Evolutionary conservation across 164 flowering plant genomes (phyloP), one percentile per base, ranked within the genome.

Genomic region (Piper longum): DNA sequence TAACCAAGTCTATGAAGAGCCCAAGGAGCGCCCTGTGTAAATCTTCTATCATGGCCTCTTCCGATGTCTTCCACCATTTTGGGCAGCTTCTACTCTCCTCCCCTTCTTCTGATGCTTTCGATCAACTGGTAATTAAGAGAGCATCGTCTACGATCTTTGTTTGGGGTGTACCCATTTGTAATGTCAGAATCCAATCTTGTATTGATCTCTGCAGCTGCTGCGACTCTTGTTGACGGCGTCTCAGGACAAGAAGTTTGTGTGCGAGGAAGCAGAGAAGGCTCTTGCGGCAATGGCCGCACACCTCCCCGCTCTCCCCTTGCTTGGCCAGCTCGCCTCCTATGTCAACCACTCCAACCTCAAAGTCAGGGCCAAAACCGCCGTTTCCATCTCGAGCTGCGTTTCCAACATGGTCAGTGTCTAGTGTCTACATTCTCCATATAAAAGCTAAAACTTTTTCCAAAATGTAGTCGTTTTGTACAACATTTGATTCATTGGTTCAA

Each of bases 11-110:
- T 6, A 85, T 93, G 85, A 93, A 93, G 81, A 93, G 87, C 54
- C 97, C 98, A 3, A 86, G 98, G 72, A 93, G 97, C 75, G 96
- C 98, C 56, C 54, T 93, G 17, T 79, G 83, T 76, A 93, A 93
- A 76, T 85, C 97, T 16, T 79, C 97, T 2, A 83, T 93, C 60
- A 86, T 93, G 98, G 85, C 97, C 70, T 74, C 96, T 7, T 69
- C 91, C n/a, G 97, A 93, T 74, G 66, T 88, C 26, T 83, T 88
- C 75, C 78, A 66, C 12, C 77, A 81, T 40, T 88, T 77, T 67
- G 85, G 88, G n/a, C 87, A 82, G 65, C 70, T 73, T 48, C 65
- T 89, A 60, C 74, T 89, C 19, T 83, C 83, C 16, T 54, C 81
- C 3, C 48, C 78, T 0, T 44, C 51, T 2, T 66, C 83, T 36